phyloP scores from a whole-genome alignment of 306 rosid genomes.

The Cucurbita pepo region DNA sequence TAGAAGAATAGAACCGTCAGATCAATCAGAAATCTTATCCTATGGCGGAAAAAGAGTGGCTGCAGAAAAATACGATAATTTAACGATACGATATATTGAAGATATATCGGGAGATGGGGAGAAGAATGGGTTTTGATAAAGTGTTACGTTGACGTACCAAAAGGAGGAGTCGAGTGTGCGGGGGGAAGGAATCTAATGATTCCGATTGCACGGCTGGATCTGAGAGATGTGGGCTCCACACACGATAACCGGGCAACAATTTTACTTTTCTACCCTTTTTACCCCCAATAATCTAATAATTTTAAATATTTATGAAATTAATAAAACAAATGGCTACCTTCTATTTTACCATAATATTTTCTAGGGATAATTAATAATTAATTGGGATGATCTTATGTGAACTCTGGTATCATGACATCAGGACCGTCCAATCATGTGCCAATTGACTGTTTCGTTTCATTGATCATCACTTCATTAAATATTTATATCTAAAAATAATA shows the following conservation, averaged over 20 bases:
- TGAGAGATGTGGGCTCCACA: slow-evolving; percentile 36
- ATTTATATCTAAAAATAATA: background rate
- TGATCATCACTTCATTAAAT: background rate
- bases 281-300: no score
- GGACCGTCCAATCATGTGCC: slow-evolving; percentile 56
- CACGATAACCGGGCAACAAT: background rate
- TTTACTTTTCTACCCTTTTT: background rate
- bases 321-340: no score
- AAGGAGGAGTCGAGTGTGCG: slow-evolving; percentile 19
- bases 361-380: background rate
- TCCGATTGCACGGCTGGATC: slow-evolving; percentile 59
- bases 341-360: no score
- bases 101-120: background rate
- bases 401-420: slow-evolving; percentile 48
- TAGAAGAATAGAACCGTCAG: slow-evolving; percentile 15
- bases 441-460: slow-evolving; percentile 24
- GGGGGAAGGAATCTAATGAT: slow-evolving; percentile 50
- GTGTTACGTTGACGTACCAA: slow-evolving; percentile 32
- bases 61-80: slow-evolving; percentile 53
- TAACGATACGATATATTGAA: background rate
- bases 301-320: no score
- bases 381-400: background rate
- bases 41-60: slow-evolving; percentile 32
- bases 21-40: slow-evolving; percentile 48
- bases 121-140: slow-evolving; percentile 10